These are phyloP conservation scores for Wallemia ichthyophaga DNA, from an alignment of 1,284 basidiomycete species.

Conservation along the genomic window DNA sequence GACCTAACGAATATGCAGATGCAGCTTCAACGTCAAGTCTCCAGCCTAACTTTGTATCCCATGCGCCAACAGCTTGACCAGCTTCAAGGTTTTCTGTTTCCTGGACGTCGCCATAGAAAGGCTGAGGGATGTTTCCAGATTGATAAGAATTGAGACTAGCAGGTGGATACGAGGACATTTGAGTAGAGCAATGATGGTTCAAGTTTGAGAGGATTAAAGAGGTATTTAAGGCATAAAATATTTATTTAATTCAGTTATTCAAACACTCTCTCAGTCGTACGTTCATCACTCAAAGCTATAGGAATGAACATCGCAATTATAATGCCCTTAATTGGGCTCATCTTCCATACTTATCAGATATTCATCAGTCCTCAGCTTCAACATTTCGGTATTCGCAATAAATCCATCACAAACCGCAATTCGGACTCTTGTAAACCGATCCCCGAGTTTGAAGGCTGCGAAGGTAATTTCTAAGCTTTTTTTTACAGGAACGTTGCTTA, in stretches of 20 bases:
- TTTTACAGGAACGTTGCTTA: neutral
- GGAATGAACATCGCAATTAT: neutral
- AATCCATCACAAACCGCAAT: neutral
- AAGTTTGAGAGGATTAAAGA: too few relatives aligned
- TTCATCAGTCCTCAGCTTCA: neutral
- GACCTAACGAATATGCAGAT: slow-evolving; percentile 36
- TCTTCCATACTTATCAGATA: neutral
- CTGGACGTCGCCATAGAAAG: neutral
- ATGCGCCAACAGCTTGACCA: slow-evolving; percentile 15
- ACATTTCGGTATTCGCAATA: neutral
- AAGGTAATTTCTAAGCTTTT: neutral
- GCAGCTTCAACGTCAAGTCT: slow-evolving; percentile 39
- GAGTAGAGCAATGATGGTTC: too few relatives aligned
- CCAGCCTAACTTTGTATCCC: slow-evolving; percentile 38
- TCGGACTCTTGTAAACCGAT: neutral
- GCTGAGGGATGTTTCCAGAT: neutral
- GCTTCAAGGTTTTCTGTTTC: neutral
- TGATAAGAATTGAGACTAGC: neutral
- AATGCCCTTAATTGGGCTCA: neutral
- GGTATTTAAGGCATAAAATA: too few relatives aligned
- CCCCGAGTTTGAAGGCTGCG: neutral
- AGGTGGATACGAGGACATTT: neutral
- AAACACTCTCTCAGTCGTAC: too few relatives aligned
- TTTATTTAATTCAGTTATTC: too few relatives aligned
- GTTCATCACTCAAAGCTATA: neutral